Base-by-base conservation (phyloP, 768 basidiomycete species). In the Mycena crocata region DNA sequence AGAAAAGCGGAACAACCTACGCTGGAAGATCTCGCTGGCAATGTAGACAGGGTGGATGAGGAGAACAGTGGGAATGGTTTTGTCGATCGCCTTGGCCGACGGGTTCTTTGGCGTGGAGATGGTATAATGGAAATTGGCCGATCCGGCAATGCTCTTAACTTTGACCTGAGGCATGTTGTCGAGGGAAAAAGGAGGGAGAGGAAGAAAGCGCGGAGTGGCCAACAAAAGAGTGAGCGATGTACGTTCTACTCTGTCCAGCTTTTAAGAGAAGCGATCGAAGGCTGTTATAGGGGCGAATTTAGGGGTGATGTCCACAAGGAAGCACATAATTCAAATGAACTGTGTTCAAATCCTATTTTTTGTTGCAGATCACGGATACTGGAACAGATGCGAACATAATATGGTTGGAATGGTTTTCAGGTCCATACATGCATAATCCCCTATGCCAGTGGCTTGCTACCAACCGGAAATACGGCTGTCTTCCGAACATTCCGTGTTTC, bases 1-100 rank as follows among this genome's bases (percentile, higher is more conserved):
- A 23, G 23, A 34, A 37, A 51, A 70, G 12, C n/a, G 30, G 40
- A n/a, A 37, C 14, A 15, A 67, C 80, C 24, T 67, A 82, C 82
- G 68, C 71, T 81, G 75, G 60, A 81, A 83, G 15, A 77, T 63
- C 46, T 80, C 77, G 30, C 76, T 72, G 6, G 73, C 66, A 17
- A 75, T 50, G 69, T 78, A 82, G 35, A 75, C 76, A 15, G 80
- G 74, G 66, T 84, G 82, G 23, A 83, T 64, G 62, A 82, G 80
- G 23, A 84, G 48, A 35, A 83, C 74, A 19, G 74, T 78, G 15
- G 82, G 83, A 24, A 82, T 49, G n/a, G 70, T 72, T 19, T 75
- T 68, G 57, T 76, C 76, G 32, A 84, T 79, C 26, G 68, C 48
- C n/a, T 73, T 66, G 19, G 78, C 77, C 12, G 71, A 72, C 9